A percentile compares a stretch with the other conserved stretches of the same genome.
These are phyloP conservation scores for Blastomyces percursus DNA, from an alignment of 2,329 filamentous ascomycete genomes.

Conservation along the genomic window DNA sequence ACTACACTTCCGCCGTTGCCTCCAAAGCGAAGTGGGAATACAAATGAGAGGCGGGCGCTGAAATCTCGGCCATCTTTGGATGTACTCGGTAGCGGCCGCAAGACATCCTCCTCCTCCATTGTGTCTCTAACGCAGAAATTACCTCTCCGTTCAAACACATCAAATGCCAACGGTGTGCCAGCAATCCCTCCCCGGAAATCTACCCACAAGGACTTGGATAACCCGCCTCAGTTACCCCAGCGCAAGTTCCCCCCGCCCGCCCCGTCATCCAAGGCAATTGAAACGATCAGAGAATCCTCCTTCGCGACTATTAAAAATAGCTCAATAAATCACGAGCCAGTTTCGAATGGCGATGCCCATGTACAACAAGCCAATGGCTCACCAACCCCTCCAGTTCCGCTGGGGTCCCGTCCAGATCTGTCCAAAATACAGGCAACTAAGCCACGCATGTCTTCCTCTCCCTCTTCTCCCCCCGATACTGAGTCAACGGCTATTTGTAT, in stretches of 20 bases:
- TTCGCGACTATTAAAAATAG: conserved; percentile 26
- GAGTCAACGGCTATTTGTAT: conserved; percentile 42
- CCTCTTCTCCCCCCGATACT: background rate
- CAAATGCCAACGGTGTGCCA: background rate
- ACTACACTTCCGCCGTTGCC: conserved; percentile 45
- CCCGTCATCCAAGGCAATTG: conserved; percentile 25
- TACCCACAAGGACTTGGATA: background rate
- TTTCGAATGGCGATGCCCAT: conserved; percentile 14
- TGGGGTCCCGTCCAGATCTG: conserved; percentile 47
- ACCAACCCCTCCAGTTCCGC: conserved; percentile 44
- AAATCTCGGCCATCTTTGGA: background rate
- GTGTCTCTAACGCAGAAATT: background rate
- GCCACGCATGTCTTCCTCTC: conserved; percentile 21
- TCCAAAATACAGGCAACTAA: conserved; percentile 45
- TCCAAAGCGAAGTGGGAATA: conserved; percentile 33
- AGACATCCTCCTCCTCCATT: background rate
- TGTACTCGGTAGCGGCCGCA: background rate
- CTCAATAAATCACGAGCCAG: conserved; percentile 10
- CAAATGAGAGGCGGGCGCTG: conserved; percentile 15
- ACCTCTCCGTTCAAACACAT: background rate
- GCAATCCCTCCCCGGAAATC: background rate
- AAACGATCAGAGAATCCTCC: conserved; percentile 35
- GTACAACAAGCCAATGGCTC: conserved; percentile 15
- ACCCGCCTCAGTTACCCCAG: conserved; percentile 5
- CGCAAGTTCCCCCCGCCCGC: conserved; percentile 27